Conservation (phyloP, 148 eudicot species). For the Vaccinium vitisidaea region DNA sequence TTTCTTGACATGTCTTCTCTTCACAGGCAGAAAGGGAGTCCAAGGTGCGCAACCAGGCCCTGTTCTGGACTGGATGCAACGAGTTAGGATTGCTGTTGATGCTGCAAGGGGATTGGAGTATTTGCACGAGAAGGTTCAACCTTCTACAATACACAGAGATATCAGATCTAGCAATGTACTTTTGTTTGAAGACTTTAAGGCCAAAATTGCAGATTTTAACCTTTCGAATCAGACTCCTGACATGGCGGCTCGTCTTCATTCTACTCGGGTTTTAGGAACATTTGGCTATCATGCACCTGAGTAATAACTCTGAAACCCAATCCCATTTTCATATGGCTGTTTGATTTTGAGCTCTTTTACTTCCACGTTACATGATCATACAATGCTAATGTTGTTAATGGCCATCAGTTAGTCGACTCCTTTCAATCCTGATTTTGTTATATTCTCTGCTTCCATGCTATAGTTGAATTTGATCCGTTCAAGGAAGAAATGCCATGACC, state of each 20-base stretch:
- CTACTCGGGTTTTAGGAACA: slow-evolving; percentile 84
- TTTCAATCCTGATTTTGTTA: not conserved
- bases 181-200: slow-evolving; percentile 71
- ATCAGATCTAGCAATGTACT: slow-evolving; percentile 86
- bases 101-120: slow-evolving; percentile 89
- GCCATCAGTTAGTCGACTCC: not conserved
- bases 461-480: not conserved
- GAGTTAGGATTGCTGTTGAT: slow-evolving; percentile 79
- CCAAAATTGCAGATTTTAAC: slow-evolving; percentile 86
- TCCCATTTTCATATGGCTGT: not conserved
- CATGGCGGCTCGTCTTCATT: slow-evolving; percentile 92
- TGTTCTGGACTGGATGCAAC: slow-evolving; percentile 68
- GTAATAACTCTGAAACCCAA: slow-evolving; percentile 36
- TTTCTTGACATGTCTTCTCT: not conserved
- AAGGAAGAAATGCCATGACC: not conserved
- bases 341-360: not conserved
- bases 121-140: slow-evolving; percentile 81
- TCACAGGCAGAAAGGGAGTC: slow-evolving; percentile 75
- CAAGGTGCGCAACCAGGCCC: slow-evolving; percentile 97
- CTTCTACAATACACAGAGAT: slow-evolving; percentile 68
- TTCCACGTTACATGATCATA: not conserved
- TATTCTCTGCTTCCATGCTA: not conserved
- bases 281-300: slow-evolving; percentile 97
- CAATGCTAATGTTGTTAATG: not conserved
- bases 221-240: slow-evolving; percentile 85